phyloP scores from a whole-genome alignment of 225 moss, liverwort and hornwort species.

The Thuidium tamariscinum region DNA sequence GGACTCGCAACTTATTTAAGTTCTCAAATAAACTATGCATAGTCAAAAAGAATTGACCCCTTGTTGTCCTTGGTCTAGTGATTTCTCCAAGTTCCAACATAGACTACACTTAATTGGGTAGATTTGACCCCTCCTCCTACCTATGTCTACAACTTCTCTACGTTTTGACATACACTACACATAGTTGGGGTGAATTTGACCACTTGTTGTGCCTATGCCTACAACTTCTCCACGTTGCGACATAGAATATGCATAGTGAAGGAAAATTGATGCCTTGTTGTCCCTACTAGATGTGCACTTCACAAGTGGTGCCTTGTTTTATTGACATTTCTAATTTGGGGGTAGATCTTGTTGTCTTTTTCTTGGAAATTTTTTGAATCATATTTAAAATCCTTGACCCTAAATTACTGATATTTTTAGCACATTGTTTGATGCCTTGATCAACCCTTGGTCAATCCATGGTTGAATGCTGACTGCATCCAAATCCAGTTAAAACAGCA shows the following conservation, averaged over 20 bases:
- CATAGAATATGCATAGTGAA: accelerated
- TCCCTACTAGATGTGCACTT: accelerated
- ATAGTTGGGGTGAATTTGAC: accelerated
- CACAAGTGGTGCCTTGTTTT: accelerated
- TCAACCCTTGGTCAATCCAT: accelerated
- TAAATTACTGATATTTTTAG: neutral
- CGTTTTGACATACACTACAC: accelerated
- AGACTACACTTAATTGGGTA: too few species aligned
- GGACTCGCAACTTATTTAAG: too few species aligned
- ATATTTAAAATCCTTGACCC: neutral
- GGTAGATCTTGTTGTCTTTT: neutral
- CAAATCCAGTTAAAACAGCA: neutral
- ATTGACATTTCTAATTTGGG: neutral
- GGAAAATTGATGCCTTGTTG: neutral
- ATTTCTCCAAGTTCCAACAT: too few species aligned
- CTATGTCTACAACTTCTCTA: accelerated
- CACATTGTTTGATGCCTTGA: neutral
- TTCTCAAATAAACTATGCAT: neutral
- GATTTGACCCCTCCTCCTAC: neutral
- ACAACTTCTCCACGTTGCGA: accelerated
- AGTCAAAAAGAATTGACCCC: too few species aligned
- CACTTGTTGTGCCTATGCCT: neutral
- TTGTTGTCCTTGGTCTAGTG: too few species aligned
- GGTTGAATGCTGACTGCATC: neutral
- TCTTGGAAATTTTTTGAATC: too few species aligned